Base-by-base conservation (phyloP, 1,139 yeast genomes). In the Zhuliangozyma blackwelliae region DNA sequence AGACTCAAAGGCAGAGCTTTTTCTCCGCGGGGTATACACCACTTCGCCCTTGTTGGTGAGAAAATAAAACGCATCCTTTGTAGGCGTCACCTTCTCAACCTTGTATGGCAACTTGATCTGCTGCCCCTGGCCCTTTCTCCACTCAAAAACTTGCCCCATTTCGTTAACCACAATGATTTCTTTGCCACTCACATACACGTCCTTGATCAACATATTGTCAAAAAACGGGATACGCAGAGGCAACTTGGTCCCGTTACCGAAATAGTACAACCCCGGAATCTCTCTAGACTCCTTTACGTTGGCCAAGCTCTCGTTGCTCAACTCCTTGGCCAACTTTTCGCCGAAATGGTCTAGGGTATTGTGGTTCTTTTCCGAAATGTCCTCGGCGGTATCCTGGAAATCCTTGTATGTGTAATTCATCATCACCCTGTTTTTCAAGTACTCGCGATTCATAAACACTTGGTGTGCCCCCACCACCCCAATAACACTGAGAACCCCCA, bases 131-230 rank as follows among this genome's bases (percentile, higher is more conserved):
- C 71, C 73, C 25, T 59, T 50, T 29, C 77, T 75, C 83, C 89
- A 85, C 52, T 82, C 86, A 40, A 77, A 80, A 19, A 87, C 70
- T 49, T 82, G 76, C n/a, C 97, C 97, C 21, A 74, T 72, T 1
- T 72, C 73, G 42, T 82, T 75, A 19, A 94, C 80, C 1, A 79
- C 80, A 3, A 79, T 84, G 21, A 81, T 68, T 20, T 72, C 77
- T 19, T 68, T 62, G 1, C 59, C 52, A 7, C 23, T 9, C 12
- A 86, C 51, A 27, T 67, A 64, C n/a, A 88, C 76, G 50, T 80
- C 84, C 32, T 73, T 67, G 32, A 89, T 58, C 12, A 67, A 50
- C 61, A 72, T 70, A 31, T 75, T 74, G 50, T 89, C 88, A 50
- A 90, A 88, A 48, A 68, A 74, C 1, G 69, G 64, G 6, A 84